Percentiles rank a stretch among this genome's conserved stretches.
These are phyloP conservation scores for Acanthamoeba royreba DNA, from an alignment of 208 protist genomes.

Conservation along the genomic window DNA sequence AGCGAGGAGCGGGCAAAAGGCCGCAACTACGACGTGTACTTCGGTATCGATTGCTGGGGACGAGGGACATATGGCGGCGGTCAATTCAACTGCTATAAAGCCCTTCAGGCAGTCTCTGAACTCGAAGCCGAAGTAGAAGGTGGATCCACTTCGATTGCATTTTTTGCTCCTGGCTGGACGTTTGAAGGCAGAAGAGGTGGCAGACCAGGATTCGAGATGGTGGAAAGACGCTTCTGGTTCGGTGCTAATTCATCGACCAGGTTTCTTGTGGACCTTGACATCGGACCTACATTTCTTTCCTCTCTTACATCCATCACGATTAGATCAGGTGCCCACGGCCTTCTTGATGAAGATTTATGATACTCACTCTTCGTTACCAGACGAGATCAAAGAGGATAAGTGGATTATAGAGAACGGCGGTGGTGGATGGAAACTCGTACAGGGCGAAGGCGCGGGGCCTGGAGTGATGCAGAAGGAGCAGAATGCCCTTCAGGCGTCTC, in stretches of 20 bases:
- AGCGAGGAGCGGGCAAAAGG: not conserved
- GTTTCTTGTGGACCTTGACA: not conserved
- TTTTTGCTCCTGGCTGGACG: conserved; percentile 89
- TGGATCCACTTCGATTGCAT: conserved; percentile 75
- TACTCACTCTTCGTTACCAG: not conserved
- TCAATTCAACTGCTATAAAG: conserved; percentile 77
- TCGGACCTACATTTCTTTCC: not conserved
- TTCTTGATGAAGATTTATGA: not conserved
- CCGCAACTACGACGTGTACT: conserved; percentile 76
- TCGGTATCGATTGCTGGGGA: conserved; percentile 88
- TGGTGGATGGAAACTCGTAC: not conserved
- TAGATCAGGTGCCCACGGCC: not conserved
- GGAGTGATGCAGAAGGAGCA: not conserved
- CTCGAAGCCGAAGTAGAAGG: not conserved
- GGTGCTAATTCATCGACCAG: not conserved
- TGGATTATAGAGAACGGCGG: conserved; percentile 43
- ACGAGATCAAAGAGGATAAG: not conserved
- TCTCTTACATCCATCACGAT: not conserved
- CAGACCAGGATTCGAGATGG: not conserved
- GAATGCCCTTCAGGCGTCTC: not conserved
- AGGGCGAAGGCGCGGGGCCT: not conserved
- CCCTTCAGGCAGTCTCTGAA: conserved; percentile 56
- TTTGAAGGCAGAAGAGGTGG: conserved; percentile 69
- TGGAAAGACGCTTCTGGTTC: conserved; percentile 31
- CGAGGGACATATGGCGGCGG: conserved; percentile 80